A percentile compares a stretch with the other conserved stretches of the same genome.
Conservation (phyloP, 306 rosid genomes). For the Vachellia collinsii region DNA sequence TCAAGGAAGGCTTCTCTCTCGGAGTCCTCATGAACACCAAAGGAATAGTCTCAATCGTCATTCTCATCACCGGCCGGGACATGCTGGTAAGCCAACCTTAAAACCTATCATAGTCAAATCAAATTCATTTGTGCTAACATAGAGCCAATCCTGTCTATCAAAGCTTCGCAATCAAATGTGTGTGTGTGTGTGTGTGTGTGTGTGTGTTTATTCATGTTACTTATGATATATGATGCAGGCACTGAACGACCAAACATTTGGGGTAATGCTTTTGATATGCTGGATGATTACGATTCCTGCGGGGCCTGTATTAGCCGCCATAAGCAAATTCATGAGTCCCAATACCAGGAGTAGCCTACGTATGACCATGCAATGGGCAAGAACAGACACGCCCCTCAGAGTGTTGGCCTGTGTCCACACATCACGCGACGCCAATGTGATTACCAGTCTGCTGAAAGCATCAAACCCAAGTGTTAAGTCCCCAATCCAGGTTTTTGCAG, state of each 20-base stretch:
- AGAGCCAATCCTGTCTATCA: not conserved
- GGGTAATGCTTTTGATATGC: constrained; percentile 44
- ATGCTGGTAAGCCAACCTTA: constrained; percentile 38
- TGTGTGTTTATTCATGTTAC: not conserved
- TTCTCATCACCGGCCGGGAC: constrained; percentile 41
- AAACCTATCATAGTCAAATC: constrained; percentile 6
- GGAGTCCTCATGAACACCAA: constrained; percentile 50
- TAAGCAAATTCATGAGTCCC: not conserved
- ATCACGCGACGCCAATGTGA: constrained; percentile 34
- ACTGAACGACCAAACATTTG: constrained; percentile 30
- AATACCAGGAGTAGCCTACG: not conserved
- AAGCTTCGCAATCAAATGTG: not conserved
- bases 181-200: not conserved
- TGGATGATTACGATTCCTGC: constrained; percentile 43
- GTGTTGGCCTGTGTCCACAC: constrained; percentile 49
- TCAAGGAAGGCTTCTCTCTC: constrained; percentile 41
- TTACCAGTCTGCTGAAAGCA: constrained; percentile 41
- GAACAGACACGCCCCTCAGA: constrained; percentile 40
- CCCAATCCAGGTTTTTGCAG: constrained; percentile 45
- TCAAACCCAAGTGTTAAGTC: constrained; percentile 39
- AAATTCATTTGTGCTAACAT: not conserved
- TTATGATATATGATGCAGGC: constrained; percentile 34
- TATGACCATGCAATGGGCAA: constrained; percentile 29
- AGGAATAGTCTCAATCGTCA: constrained; percentile 43
- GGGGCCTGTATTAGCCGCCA: constrained; percentile 30